Evolutionary conservation across 768 basidiomycete species (phyloP).

Genomic region (Lentinula detonsa): DNA sequence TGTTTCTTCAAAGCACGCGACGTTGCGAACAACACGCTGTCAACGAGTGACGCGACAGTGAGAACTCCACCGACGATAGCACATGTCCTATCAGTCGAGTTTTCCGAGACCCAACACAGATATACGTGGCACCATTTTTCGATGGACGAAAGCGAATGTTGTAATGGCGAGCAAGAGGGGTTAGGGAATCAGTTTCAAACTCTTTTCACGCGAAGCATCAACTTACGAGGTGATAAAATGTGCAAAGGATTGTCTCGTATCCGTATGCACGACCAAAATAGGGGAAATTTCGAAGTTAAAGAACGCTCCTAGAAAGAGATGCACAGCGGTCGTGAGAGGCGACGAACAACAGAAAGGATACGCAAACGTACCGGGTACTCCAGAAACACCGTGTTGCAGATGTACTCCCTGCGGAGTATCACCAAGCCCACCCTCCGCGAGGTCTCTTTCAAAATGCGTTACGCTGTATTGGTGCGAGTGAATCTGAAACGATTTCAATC

Average conservation of each 20-base stretch:
- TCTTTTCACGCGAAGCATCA: not conserved
- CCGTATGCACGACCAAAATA: constrained; percentile 87
- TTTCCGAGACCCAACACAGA: not conserved
- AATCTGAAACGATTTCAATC: constrained; percentile 36
- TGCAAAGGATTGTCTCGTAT: constrained; percentile 91
- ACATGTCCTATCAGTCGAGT: constrained; percentile 59
- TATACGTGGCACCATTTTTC: no score
- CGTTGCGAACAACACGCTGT: constrained; percentile 83
- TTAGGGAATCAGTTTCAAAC: not conserved
- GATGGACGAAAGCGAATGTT: no score
- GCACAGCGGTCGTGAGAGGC: not conserved
- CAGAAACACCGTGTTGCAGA: constrained; percentile 66
- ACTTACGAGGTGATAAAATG: constrained; percentile 97
- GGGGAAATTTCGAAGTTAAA: constrained; percentile 98
- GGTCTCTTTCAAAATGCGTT: constrained; percentile 93
- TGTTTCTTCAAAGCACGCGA: constrained; percentile 68
- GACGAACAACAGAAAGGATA: not conserved
- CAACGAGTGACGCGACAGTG: constrained; percentile 87
- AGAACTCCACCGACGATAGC: constrained; percentile 97
- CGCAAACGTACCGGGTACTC: constrained; percentile 50
- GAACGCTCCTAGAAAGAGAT: constrained; percentile 51
- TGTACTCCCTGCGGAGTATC: constrained; percentile 60
- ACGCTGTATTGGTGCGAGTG: constrained; percentile 94
- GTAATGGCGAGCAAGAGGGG: not conserved
- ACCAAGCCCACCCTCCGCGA: constrained; percentile 53